Evolutionary conservation across 805 yeast species (phyloP).

Genomic region (Candida pseudofarinosa): DNA sequence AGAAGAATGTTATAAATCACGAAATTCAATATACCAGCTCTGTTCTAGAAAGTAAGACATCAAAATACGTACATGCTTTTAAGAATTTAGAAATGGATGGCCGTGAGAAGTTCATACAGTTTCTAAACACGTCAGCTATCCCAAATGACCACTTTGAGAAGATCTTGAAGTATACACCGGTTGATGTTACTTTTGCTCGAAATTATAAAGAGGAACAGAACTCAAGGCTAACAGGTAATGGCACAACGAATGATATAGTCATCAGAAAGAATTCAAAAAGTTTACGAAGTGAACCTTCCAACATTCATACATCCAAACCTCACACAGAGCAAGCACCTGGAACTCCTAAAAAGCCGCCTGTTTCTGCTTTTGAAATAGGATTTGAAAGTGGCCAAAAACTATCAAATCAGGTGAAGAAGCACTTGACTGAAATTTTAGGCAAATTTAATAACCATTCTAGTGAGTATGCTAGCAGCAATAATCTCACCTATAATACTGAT

Average conservation of each 20-base stretch:
- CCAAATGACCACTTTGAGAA: slow-evolving; percentile 13
- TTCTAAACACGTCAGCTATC: slow-evolving; percentile 23
- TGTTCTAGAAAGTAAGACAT: slow-evolving; percentile 45
- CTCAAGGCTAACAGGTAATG: not conserved
- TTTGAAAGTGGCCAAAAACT: slow-evolving; percentile 29
- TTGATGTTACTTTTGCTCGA: slow-evolving; percentile 25
- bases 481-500: slow-evolving; percentile 13
- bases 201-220: slow-evolving; percentile 7
- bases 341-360: not conserved
- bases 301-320: not conserved
- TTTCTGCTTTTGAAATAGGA: slow-evolving; percentile 29
- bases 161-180: slow-evolving; percentile 16
- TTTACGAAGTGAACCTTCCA: not conserved
- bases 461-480: not conserved
- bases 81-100: slow-evolving; percentile 38
- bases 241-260: not conserved
- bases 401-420: slow-evolving; percentile 19
- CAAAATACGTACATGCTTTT: slow-evolving; percentile 41
- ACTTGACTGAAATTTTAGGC: slow-evolving; percentile 10
- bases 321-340: not conserved
- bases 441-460: not conserved
- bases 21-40: slow-evolving; percentile 48
- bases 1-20: slow-evolving; percentile 26
- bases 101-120: slow-evolving; percentile 23
- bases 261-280: not conserved